These are phyloP conservation scores for Kurtzmaniella fragi DNA, from an alignment of 805 yeast genomes.

Conservation along the genomic window DNA sequence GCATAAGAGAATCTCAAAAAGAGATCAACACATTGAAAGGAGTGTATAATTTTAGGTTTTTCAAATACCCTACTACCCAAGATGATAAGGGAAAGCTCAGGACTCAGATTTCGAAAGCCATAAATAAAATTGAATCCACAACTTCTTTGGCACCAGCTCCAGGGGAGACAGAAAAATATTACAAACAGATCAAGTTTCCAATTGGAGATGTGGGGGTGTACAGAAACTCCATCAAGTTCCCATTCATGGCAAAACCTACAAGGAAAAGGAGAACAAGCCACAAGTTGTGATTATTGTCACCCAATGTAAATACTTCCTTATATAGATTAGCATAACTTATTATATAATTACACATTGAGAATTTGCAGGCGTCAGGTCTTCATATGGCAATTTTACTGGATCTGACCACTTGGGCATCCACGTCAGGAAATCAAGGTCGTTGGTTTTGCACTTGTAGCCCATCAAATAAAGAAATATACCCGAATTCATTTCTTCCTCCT, in stretches of 20 bases:
- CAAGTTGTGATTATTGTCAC: neutral
- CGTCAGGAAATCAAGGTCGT: too few species aligned
- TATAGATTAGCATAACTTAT: too few species aligned
- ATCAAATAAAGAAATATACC: too few species aligned
- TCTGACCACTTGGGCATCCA: too few species aligned
- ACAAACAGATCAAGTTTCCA: neutral
- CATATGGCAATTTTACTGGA: too few species aligned
- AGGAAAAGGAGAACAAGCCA: conserved; percentile 1
- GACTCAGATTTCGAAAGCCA: conserved; percentile 8
- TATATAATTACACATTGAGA: too few species aligned
- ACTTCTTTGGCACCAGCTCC: too few species aligned
- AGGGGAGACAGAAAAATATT: neutral
- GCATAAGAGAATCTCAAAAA: conserved; percentile 5
- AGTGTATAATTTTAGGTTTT: conserved; percentile 15
- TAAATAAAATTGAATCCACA: conserved; percentile 5
- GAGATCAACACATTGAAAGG: conserved; percentile 11
- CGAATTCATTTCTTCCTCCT: too few species aligned
- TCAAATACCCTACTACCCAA: conserved; percentile 15
- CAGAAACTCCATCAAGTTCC: neutral
- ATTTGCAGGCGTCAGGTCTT: too few species aligned
- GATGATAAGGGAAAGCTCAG: conserved; percentile 10
- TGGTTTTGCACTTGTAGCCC: too few species aligned
- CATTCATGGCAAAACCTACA: neutral
- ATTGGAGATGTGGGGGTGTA: neutral
- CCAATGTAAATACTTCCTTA: neutral